A percentile compares a stretch with the other conserved stretches of the same genome.
These are phyloP conservation scores for Neocucurbitaria cava DNA, from an alignment of 2,329 filamentous ascomycete genomes.

Conservation along the genomic window DNA sequence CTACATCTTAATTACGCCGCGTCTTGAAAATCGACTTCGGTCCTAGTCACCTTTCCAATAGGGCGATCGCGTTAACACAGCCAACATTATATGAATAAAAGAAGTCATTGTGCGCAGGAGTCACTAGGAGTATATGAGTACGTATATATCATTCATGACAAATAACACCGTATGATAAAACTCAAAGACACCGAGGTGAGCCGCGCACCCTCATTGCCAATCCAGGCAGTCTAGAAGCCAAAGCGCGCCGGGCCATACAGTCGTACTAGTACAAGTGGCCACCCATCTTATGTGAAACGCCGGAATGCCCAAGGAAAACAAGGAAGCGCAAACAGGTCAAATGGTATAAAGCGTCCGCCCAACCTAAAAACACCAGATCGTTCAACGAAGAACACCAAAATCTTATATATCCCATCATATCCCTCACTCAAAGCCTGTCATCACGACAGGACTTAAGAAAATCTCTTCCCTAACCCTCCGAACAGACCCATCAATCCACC, in stretches of 20 bases:
- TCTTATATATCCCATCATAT: background rate
- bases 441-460: constrained; percentile 22
- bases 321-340: constrained; percentile 1
- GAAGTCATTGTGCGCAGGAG: too few species aligned
- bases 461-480: constrained; percentile 41
- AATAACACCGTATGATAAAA: background rate
- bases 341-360: constrained; percentile 24
- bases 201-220: background rate
- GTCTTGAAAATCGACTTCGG: too few species aligned
- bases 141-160: background rate
- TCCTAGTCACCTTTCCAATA: too few species aligned
- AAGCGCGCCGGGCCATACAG: background rate
- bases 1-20: too few species aligned
- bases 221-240: background rate
- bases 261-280: constrained; percentile 12
- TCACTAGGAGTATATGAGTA: background rate
- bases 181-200: background rate
- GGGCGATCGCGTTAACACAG: too few species aligned
- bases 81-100: too few species aligned
- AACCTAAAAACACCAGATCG: constrained; percentile 14
- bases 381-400: constrained; percentile 16
- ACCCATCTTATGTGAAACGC: constrained; percentile 6
- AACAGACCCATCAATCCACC: constrained; percentile 40
- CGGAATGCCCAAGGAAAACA: background rate
- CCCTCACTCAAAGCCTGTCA: background rate